Evolutionary conservation across 129 eudicot genomes (phyloP).

Genomic region (Ambrosia trifida): DNA sequence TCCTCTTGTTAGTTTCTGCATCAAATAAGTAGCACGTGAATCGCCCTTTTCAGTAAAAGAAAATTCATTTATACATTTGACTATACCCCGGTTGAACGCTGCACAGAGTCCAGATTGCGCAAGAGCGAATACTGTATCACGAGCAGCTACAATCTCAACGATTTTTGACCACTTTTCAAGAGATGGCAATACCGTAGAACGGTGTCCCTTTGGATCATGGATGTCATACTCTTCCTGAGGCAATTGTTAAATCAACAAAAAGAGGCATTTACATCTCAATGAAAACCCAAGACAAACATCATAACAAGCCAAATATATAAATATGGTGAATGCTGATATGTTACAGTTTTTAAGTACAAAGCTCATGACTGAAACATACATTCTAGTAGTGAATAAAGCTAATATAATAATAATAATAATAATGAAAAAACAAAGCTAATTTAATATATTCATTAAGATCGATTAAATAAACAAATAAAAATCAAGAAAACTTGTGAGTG

Average conservation of each 20-base stretch:
- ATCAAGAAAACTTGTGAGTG: no score
- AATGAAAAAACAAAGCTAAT: no score
- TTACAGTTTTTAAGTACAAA: no score
- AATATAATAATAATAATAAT: no score
- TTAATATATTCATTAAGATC: no score
- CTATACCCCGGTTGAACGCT: constrained; percentile 83
- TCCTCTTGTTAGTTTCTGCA: constrained; percentile 89
- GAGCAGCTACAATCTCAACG: constrained; percentile 90
- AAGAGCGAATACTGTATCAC: constrained; percentile 84
- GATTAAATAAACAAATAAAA: no score
- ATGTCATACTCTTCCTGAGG: constrained; percentile 84
- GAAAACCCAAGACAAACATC: no score
- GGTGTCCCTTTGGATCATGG: constrained; percentile 83
- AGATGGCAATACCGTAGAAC: constrained; percentile 63
- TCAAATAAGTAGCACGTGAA: constrained; percentile 27
- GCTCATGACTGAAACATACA: no score
- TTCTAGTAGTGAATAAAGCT: no score
- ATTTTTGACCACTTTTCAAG: constrained; percentile 72
- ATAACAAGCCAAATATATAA: no score
- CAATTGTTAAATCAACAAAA: constrained; percentile 8
- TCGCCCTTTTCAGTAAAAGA: constrained; percentile 2
- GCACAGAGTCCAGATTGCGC: constrained; percentile 95
- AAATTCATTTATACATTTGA: background rate
- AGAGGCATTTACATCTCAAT: background rate
- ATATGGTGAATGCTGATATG: no score